phyloP scores from a whole-genome alignment of 2,329 filamentous ascomycete genomes.

The Fusarium heterosporum region DNA sequence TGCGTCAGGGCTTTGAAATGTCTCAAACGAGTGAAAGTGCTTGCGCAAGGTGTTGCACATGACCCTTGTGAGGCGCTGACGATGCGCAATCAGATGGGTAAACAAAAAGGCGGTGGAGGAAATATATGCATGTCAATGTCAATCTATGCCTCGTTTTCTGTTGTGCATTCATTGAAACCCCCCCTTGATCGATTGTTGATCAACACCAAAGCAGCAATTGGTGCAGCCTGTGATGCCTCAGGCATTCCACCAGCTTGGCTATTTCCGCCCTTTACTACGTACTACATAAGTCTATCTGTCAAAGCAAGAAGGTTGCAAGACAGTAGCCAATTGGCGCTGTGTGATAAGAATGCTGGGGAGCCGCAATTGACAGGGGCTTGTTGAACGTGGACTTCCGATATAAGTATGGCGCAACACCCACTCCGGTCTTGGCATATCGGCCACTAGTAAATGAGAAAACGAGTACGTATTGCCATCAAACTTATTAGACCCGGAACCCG shows the following conservation, averaged over 20 bases:
- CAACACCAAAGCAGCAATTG: slow-evolving; percentile 24
- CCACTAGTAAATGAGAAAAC: slow-evolving; percentile 7
- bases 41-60: slow-evolving; percentile 35
- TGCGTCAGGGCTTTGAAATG: slow-evolving; percentile 18
- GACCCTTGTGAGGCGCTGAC: slow-evolving; percentile 36
- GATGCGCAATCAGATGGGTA: slow-evolving; percentile 21
- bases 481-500: not conserved
- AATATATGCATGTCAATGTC: slow-evolving; percentile 12
- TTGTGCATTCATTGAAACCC: slow-evolving; percentile 17
- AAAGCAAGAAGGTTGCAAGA: slow-evolving; percentile 13
- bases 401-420: slow-evolving; percentile 36
- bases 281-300: slow-evolving; percentile 30
- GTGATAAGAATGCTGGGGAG: slow-evolving; percentile 39
- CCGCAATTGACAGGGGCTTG: slow-evolving; percentile 27
- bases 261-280: not conserved
- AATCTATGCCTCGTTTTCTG: slow-evolving; percentile 27
- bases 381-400: slow-evolving; percentile 42
- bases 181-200: slow-evolving; percentile 10
- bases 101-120: slow-evolving; percentile 37
- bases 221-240: slow-evolving; percentile 19
- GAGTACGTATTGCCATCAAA: not conserved
- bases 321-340: slow-evolving; percentile 21
- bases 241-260: slow-evolving; percentile 10
- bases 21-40: slow-evolving; percentile 20
- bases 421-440: slow-evolving; percentile 24